A percentile compares a stretch with the other conserved stretches of the same genome.
Conservation (phyloP, 2,329 filamentous ascomycete genomes). For the Fusarium proliferatum region DNA sequence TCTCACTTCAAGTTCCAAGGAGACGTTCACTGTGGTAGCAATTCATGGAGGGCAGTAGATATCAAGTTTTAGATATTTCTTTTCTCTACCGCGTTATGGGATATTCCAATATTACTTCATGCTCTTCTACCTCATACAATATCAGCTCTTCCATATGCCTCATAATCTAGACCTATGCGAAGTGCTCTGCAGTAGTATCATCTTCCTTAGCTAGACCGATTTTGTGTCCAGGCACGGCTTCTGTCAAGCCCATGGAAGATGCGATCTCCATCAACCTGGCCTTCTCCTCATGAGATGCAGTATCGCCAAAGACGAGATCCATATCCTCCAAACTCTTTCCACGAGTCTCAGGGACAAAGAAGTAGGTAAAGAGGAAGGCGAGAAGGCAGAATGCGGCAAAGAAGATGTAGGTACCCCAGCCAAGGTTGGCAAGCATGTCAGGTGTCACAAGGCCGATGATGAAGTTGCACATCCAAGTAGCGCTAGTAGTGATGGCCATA, state of each 20-base stretch:
- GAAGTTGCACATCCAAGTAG: constrained; percentile 54
- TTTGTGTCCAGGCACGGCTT: neutral
- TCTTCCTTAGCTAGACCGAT: neutral
- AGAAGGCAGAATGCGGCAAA: constrained; percentile 66
- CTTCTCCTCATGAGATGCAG: neutral
- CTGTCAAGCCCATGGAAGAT: neutral
- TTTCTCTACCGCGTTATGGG: too few relatives aligned
- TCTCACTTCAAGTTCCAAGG: constrained; percentile 39
- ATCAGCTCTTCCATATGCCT: too few relatives aligned
- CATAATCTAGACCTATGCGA: too few relatives aligned
- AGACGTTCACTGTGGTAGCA: constrained; percentile 44
- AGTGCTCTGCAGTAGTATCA: neutral
- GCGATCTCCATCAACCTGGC: neutral
- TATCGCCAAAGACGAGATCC: constrained; percentile 57
- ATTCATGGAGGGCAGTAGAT: constrained; percentile 16
- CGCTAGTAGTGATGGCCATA: constrained; percentile 67
- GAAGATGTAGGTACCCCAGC: constrained; percentile 68
- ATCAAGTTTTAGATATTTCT: neutral
- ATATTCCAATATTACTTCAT: too few relatives aligned
- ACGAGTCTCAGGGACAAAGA: constrained; percentile 69
- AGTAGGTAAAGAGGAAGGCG: constrained; percentile 61
- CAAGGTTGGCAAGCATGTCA: constrained; percentile 63
- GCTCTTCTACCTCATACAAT: too few relatives aligned
- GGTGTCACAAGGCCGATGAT: constrained; percentile 52
- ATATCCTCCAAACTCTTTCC: constrained; percentile 67